Percentiles rank a stretch among this genome's conserved stretches.
Conservation (phyloP, 257 asterid species). For the Rehmannia glutinosa region DNA sequence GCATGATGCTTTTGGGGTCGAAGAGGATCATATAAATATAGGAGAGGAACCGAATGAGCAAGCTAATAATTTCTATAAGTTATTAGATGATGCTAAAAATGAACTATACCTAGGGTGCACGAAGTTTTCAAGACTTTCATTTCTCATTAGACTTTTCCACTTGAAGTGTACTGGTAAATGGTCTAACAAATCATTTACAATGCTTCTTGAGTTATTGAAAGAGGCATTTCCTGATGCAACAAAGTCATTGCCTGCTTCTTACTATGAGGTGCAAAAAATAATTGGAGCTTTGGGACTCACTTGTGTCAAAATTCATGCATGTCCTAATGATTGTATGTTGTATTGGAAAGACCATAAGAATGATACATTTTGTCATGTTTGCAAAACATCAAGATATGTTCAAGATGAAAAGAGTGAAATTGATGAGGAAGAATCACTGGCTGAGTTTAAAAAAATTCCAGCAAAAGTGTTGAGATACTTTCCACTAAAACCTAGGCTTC, state of each 20-base stretch:
- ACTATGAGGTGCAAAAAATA: not conserved
- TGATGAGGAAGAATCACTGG: not conserved
- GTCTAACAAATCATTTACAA: slow-evolving; percentile 13
- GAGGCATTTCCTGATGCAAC: slow-evolving; percentile 3
- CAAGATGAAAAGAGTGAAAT: not conserved
- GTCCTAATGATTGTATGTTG: not conserved
- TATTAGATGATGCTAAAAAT: not conserved
- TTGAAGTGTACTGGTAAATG: slow-evolving; percentile 14
- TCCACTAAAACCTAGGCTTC: not conserved
- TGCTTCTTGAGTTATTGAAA: slow-evolving; percentile 15
- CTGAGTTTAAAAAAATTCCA: not conserved
- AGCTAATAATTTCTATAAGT: not conserved
- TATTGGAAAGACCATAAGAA: not conserved
- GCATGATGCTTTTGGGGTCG: slow-evolving; percentile 2
- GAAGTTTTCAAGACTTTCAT: slow-evolving; percentile 7
- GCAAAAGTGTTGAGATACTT: slow-evolving; percentile 8
- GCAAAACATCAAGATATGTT: not conserved
- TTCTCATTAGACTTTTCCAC: not conserved
- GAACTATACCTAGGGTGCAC: slow-evolving; percentile 3
- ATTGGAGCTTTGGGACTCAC: slow-evolving; percentile 4
- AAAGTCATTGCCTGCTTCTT: not conserved
- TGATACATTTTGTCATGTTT: not conserved
- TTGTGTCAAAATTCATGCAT: not conserved
- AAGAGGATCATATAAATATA: not conserved
- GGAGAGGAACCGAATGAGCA: slow-evolving; percentile 5